phyloP scores from a whole-genome alignment of 495 filamentous ascomycete species.

The Aspergillus bridgeri region DNA sequence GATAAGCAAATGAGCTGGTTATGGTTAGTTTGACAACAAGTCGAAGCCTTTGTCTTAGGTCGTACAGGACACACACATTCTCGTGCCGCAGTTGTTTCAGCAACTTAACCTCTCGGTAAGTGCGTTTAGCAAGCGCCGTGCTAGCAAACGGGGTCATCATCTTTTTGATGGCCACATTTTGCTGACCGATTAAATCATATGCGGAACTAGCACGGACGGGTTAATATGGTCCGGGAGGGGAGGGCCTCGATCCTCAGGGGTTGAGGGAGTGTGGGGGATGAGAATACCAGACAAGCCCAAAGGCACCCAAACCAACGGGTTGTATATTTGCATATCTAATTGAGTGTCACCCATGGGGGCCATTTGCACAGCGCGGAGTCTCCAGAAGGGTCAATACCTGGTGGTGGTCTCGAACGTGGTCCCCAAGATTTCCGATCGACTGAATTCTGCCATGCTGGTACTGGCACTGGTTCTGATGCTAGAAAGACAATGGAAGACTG shows the following conservation, averaged over 20 bases:
- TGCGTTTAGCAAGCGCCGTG: conserved; percentile 90
- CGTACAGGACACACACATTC: conserved; percentile 58
- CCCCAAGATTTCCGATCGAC: conserved; percentile 96
- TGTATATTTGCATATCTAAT: conserved; percentile 92
- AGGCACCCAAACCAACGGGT: conserved; percentile 97
- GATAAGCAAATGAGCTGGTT: conserved; percentile 88
- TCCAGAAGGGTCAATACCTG: conserved; percentile 55
- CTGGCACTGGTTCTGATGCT: no score
- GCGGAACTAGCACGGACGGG: conserved; percentile 63
- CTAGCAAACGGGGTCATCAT: conserved; percentile 99
- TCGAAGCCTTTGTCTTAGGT: conserved; percentile 1
- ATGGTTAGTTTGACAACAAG: conserved; percentile 12
- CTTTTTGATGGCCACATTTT: conserved; percentile 97
- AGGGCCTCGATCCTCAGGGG: neutral
- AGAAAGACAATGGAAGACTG: neutral
- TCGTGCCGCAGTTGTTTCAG: conserved; percentile 95
- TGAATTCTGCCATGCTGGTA: conserved; percentile 63
- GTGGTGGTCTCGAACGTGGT: conserved; percentile 99
- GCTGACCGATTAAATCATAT: conserved; percentile 89
- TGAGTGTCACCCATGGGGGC: conserved; percentile 15
- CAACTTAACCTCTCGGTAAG: conserved; percentile 94
- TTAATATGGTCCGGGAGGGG: neutral
- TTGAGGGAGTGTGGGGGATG: conserved; percentile 7
- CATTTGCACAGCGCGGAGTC: neutral
- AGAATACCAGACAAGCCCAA: conserved; percentile 89